Evolutionary conservation across 495 filamentous ascomycete species (phyloP).

Genomic region (Parathielavia appendiculata): DNA sequence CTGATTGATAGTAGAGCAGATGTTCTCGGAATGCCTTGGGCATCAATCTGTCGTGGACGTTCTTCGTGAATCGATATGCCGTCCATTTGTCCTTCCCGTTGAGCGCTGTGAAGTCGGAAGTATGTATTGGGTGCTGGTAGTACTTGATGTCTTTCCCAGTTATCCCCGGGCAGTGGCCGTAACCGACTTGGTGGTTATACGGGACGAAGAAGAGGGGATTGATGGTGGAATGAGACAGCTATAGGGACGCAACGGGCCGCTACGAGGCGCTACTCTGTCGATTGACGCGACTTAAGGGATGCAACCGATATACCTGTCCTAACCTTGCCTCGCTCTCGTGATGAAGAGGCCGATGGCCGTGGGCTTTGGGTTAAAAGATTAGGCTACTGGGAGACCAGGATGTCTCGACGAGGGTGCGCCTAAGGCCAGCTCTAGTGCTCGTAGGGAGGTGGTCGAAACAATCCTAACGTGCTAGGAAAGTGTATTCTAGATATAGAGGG

Average conservation of each 20-base stretch:
- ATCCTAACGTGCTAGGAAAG: not conserved
- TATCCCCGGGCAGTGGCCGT: too few species aligned
- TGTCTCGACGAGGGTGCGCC: slow-evolving; percentile 11
- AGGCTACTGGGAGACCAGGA: slow-evolving; percentile 7
- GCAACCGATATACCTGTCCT: not conserved
- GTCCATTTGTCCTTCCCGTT: too few species aligned
- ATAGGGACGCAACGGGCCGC: not conserved
- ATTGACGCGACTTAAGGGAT: not conserved
- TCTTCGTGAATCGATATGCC: too few species aligned
- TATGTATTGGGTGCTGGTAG: too few species aligned
- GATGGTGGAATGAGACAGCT: not conserved
- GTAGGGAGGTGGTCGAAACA: slow-evolving; percentile 10
- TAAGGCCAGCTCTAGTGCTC: slow-evolving; percentile 11
- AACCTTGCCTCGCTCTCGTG: not conserved
- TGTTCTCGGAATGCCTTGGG: too few species aligned
- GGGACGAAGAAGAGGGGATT: too few species aligned
- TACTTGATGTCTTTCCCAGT: too few species aligned
- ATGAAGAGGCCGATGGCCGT: slow-evolving; percentile 9
- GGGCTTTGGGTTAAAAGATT: slow-evolving; percentile 7
- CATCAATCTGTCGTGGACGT: too few species aligned
- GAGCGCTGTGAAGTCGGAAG: too few species aligned
- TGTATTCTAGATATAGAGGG: too few species aligned
- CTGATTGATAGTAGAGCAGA: too few species aligned
- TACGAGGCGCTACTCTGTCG: not conserved
- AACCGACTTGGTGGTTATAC: too few species aligned